phyloP scores from a whole-genome alignment of 768 basidiomycete genomes.

The Agrocybe pediades region DNA sequence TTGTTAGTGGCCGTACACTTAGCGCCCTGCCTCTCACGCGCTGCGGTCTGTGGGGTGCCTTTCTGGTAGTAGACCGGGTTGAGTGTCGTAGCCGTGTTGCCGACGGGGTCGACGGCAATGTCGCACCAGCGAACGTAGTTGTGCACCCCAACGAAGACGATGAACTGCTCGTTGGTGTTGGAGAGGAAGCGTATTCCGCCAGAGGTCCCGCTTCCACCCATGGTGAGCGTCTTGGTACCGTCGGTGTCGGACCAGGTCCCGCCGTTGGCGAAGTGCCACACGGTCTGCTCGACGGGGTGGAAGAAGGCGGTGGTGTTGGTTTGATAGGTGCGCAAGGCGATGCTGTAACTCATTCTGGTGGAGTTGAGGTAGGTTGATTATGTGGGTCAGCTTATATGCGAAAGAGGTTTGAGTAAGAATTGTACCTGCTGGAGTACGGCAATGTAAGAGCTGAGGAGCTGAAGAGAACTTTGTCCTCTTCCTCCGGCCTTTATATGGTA shows the following conservation, averaged over 20 bases:
- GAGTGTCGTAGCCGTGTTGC: background rate
- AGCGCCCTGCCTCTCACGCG: background rate
- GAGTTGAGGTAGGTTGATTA: no score
- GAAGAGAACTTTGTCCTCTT: no score
- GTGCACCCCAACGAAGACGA: background rate
- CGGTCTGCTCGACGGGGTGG: constrained; percentile 32
- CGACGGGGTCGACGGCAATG: background rate
- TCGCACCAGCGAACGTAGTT: background rate
- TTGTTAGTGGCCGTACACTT: background rate
- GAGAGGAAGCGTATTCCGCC: background rate
- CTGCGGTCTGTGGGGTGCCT: background rate
- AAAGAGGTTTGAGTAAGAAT: no score
- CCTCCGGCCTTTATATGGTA: no score
- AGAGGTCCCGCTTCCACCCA: background rate
- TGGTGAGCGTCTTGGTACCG: background rate
- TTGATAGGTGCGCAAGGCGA: constrained; percentile 6
- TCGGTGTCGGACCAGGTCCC: constrained; percentile 6
- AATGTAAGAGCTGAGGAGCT: no score
- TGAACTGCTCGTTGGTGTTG: background rate
- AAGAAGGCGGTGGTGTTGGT: constrained; percentile 22
- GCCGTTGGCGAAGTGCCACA: constrained; percentile 32
- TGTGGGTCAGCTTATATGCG: no score
- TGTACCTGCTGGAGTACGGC: no score
- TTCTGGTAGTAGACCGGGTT: background rate
- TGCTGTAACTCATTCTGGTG: no score